Percentiles rank a stretch among this genome's conserved stretches.
phyloP scores from a whole-genome alignment of 345 rosid species.

The Dipteronia sinensis region DNA sequence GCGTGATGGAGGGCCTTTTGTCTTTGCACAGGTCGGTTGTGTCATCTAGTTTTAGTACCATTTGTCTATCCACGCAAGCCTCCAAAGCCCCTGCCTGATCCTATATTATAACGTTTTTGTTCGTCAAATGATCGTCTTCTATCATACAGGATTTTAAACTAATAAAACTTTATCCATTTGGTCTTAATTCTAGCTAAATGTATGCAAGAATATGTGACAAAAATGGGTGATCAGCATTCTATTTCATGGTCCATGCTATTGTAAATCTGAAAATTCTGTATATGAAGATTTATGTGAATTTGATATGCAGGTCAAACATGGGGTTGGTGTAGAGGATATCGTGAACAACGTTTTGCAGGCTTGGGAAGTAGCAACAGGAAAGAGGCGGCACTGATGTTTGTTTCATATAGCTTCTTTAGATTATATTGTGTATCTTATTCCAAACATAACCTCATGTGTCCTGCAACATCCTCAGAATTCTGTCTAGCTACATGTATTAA shows the following conservation, averaged over 20 bases:
- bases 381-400: conserved; percentile 41
- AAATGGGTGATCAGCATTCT: not conserved
- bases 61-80: not conserved
- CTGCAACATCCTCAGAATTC: not conserved
- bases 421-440: conserved; percentile 1
- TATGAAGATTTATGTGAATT: not conserved
- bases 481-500: not conserved
- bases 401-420: not conserved
- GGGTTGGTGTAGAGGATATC: conserved; percentile 73
- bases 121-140: not conserved
- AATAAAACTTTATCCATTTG: not conserved
- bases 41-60: conserved; percentile 15
- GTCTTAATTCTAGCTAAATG: not conserved
- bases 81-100: not conserved
- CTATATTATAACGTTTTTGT: not conserved
- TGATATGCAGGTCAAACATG: conserved; percentile 71
- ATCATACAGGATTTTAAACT: not conserved
- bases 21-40: conserved; percentile 78
- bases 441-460: not conserved
- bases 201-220: too few relatives aligned
- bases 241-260: not conserved
- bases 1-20: conserved; percentile 97
- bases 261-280: not conserved
- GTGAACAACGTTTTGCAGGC: conserved; percentile 71
- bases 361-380: conserved; percentile 84